These are phyloP conservation scores for Beverwykella pulmonaria DNA, from an alignment of 495 filamentous ascomycete species.

Conservation along the genomic window DNA sequence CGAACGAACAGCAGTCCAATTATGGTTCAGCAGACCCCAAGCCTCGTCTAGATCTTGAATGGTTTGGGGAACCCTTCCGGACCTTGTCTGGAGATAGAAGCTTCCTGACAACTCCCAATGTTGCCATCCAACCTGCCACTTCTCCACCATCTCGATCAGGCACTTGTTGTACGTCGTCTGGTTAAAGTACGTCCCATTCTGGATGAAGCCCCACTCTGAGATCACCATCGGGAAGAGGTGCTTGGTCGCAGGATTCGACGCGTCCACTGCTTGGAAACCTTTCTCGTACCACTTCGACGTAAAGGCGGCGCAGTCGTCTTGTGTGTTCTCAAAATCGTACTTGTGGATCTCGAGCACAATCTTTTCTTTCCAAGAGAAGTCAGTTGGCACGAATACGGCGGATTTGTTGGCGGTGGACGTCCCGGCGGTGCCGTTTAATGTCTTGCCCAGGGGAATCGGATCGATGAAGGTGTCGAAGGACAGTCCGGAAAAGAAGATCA, in stretches of 20 bases:
- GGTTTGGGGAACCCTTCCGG: conserved; percentile 7
- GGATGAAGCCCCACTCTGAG: conserved; percentile 57
- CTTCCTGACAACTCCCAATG: conserved; percentile 55
- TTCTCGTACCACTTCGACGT: conserved; percentile 47
- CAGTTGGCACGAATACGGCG: conserved; percentile 10
- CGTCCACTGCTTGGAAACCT: conserved; percentile 44
- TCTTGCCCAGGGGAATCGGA: conserved; percentile 22
- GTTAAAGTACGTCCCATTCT: conserved; percentile 42
- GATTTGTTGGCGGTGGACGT: conserved; percentile 10
- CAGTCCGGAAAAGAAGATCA: conserved; percentile 30
- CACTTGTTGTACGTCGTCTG: conserved; percentile 50
- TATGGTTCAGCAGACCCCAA: conserved; percentile 26
- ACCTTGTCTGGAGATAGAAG: conserved; percentile 47
- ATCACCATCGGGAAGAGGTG: conserved; percentile 51
- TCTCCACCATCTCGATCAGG: conserved; percentile 49
- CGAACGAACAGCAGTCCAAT: conserved; percentile 14
- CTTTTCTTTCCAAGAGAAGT: conserved; percentile 43
- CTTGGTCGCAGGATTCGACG: conserved; percentile 50
- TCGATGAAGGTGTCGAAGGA: conserved; percentile 24
- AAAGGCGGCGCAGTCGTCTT: conserved; percentile 37
- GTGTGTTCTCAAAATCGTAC: conserved; percentile 42
- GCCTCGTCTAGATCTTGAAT: conserved; percentile 23
- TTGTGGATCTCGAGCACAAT: conserved; percentile 58
- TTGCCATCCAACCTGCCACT: conserved; percentile 55
- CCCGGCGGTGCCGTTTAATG: conserved; percentile 16